These are phyloP conservation scores for Aureococcus anophagefferens DNA, from an alignment of 108 stramenopile species.

Conservation along the genomic window DNA sequence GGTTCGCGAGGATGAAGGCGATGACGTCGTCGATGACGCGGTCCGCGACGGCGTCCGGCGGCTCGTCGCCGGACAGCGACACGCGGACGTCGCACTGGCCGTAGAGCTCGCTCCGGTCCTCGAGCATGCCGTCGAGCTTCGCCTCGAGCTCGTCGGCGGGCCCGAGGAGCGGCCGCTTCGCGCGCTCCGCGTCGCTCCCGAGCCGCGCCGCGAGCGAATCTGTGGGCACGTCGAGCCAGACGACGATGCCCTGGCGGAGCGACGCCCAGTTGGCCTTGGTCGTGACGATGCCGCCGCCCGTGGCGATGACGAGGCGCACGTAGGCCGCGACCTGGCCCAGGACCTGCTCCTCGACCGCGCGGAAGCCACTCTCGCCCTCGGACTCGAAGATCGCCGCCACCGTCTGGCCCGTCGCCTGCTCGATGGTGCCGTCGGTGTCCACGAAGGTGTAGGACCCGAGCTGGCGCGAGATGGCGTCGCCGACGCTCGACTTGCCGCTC, in stretches of 20 bases:
- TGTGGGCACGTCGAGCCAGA: slow-evolving; percentile 70
- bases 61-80: slow-evolving; percentile 48
- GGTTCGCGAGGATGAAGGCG: slow-evolving; percentile 81
- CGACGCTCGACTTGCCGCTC: slow-evolving; percentile 71
- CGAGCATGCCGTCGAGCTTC: slow-evolving; percentile 48
- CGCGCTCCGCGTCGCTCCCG: slow-evolving; percentile 34
- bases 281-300: slow-evolving; percentile 70
- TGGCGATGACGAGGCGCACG: slow-evolving; percentile 66
- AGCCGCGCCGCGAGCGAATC: slow-evolving; percentile 65
- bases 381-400: slow-evolving; percentile 64
- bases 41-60: slow-evolving; percentile 41
- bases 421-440: slow-evolving; percentile 77
- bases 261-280: slow-evolving; percentile 72
- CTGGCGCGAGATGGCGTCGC: slow-evolving; percentile 56
- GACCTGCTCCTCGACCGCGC: slow-evolving; percentile 68
- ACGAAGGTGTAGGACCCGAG: slow-evolving; percentile 83
- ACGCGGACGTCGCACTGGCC: slow-evolving; percentile 67
- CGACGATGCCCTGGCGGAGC: slow-evolving; percentile 78
- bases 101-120: slow-evolving; percentile 55
- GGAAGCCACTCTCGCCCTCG: slow-evolving; percentile 80
- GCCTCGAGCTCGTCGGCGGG: slow-evolving; percentile 59
- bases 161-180: slow-evolving; percentile 67
- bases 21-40: slow-evolving; percentile 51
- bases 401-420: slow-evolving; percentile 49
- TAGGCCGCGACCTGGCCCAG: slow-evolving; percentile 70